phyloP scores from a whole-genome alignment of 208 protist species.

The Tritrichomonas foetus region DNA sequence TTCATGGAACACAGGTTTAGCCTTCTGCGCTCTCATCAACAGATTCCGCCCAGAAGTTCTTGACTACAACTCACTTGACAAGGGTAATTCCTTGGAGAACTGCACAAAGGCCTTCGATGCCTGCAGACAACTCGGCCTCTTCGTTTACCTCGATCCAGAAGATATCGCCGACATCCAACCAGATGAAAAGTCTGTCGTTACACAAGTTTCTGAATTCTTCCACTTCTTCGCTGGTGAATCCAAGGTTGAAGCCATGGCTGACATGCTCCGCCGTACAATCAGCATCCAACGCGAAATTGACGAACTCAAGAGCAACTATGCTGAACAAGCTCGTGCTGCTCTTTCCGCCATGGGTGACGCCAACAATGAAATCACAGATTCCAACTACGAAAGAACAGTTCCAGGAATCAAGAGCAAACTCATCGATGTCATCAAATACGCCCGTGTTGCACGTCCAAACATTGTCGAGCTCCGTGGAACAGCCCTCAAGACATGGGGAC shows the following conservation, averaged over 20 bases:
- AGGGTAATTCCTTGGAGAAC: neutral
- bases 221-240: conserved; percentile 36
- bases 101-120: neutral
- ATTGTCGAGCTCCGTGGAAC: neutral
- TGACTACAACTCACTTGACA: neutral
- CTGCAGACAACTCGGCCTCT: neutral
- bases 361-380: neutral
- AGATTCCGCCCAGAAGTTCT: neutral
- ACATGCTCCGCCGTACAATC: neutral
- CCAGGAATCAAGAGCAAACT: neutral
- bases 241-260: neutral
- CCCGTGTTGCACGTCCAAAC: neutral
- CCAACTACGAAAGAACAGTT: neutral
- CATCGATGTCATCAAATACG: neutral
- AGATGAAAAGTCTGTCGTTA: conserved; percentile 40
- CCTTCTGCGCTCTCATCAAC: conserved; percentile 40
- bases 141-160: conserved; percentile 17
- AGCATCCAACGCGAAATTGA: neutral
- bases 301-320: neutral
- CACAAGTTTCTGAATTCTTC: conserved; percentile 41
- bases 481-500: neutral
- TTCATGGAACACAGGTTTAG: neutral
- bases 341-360: neutral
- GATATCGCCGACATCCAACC: neutral
- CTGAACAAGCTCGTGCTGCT: neutral